Percentiles rank a stretch among this genome's conserved stretches.
Conservation (phyloP, 176 grass and related monocot species). For the Thalia dealbata region DNA sequence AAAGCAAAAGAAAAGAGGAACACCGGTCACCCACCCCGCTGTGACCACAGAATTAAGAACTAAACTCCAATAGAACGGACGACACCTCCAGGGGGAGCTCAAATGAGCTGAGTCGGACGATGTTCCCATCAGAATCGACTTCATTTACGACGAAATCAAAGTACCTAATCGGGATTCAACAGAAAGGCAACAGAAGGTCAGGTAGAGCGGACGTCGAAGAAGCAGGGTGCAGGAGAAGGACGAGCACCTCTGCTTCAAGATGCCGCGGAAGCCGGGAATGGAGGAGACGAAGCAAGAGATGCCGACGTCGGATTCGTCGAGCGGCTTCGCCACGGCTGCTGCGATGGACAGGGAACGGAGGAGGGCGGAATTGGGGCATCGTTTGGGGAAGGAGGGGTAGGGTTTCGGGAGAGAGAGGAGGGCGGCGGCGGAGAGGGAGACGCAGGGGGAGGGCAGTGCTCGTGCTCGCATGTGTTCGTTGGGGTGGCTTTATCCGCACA, state of each 20-base stretch:
- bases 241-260: conserved; percentile 66
- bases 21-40: background rate
- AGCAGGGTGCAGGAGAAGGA: background rate
- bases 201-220: no score
- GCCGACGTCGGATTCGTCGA: conserved; percentile 66
- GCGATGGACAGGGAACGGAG: background rate
- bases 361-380: background rate
- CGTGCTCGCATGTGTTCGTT: background rate
- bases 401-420: background rate
- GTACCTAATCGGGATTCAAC: conserved; percentile 25
- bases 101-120: conserved; percentile 64
- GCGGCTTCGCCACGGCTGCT: conserved; percentile 42
- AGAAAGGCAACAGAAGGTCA: background rate
- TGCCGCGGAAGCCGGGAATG: conserved; percentile 63
- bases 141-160: conserved; percentile 94
- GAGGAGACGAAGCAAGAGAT: conserved; percentile 82
- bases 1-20: background rate
- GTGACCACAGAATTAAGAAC: background rate
- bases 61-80: background rate
- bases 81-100: conserved; percentile 64
- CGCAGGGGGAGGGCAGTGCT: background rate
- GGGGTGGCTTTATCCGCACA: no score
- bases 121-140: conserved; percentile 47
- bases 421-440: background rate
- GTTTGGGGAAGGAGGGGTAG: background rate